Percentiles rank a stretch among this genome's conserved stretches.
Evolutionary conservation across 2,329 filamentous ascomycete species (phyloP).

Genomic region (Didymosphaeria variabile): DNA sequence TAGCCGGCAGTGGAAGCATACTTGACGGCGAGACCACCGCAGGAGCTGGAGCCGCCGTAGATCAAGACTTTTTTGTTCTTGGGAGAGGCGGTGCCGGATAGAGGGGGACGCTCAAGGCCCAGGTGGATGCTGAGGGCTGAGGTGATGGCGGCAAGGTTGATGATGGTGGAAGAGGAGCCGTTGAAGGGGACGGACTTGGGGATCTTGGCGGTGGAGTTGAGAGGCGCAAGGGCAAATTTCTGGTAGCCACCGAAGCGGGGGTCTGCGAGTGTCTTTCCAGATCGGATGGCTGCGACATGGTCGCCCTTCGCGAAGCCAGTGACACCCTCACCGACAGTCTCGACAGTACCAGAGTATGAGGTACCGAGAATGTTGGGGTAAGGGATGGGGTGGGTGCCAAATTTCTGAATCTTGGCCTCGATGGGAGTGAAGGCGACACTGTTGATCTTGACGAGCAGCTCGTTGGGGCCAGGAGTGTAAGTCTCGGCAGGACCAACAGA

Average conservation of each 20-base stretch:
- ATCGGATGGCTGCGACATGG: constrained; percentile 30
- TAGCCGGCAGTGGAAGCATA: constrained; percentile 40
- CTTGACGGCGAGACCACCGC: constrained; percentile 41
- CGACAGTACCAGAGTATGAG: constrained; percentile 38
- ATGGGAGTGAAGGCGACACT: constrained; percentile 38
- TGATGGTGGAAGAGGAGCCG: constrained; percentile 22
- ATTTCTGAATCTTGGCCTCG: constrained; percentile 31
- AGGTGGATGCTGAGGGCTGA: constrained; percentile 23
- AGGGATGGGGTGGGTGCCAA: constrained; percentile 22
- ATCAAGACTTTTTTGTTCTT: constrained; percentile 39
- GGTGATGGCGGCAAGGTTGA: constrained; percentile 30
- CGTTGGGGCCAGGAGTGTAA: constrained; percentile 19
- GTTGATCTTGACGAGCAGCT: constrained; percentile 35
- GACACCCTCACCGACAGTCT: constrained; percentile 38
- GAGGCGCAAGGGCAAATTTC: constrained; percentile 28
- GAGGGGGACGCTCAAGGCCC: constrained; percentile 14
- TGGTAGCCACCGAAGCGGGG: constrained; percentile 34
- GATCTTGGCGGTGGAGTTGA: constrained; percentile 23
- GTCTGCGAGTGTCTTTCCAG: constrained; percentile 17
- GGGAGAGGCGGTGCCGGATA: constrained; percentile 12
- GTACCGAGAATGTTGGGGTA: constrained; percentile 40
- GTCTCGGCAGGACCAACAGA: constrained; percentile 15
- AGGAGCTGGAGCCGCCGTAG: constrained; percentile 44
- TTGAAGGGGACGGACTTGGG: constrained; percentile 26
- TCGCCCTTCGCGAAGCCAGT: constrained; percentile 41